A percentile compares a stretch with the other conserved stretches of the same genome.
Conservation (phyloP, 2,329 filamentous ascomycete genomes). For the Fusarium irregulare region DNA sequence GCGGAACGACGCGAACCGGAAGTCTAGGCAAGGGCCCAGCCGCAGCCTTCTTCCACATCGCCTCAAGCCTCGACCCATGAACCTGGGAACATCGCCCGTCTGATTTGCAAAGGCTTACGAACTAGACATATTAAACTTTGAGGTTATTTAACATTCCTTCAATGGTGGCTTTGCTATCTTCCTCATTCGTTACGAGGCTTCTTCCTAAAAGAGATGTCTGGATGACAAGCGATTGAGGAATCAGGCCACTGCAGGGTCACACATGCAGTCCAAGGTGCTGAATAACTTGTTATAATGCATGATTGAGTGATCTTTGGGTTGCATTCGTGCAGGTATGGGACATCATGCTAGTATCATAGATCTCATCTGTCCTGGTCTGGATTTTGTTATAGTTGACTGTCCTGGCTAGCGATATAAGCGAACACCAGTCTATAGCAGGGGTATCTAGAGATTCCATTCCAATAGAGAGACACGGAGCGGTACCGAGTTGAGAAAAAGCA, state of each 20-base stretch:
- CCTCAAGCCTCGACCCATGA: conserved; percentile 17
- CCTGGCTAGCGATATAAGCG: background rate
- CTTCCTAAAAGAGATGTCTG: conserved; percentile 21
- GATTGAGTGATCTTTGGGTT: conserved; percentile 18
- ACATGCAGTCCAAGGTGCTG: conserved; percentile 13
- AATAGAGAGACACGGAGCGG: conserved; percentile 3
- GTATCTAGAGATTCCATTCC: background rate
- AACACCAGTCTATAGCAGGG: background rate
- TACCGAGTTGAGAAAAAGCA: background rate
- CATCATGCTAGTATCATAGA: conserved; percentile 28
- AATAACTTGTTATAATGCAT: conserved; percentile 29
- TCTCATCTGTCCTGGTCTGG: conserved; percentile 32
- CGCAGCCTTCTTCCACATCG: background rate
- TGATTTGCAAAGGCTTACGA: background rate
- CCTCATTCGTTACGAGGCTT: conserved; percentile 17
- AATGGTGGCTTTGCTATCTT: conserved; percentile 5
- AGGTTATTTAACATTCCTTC: conserved; percentile 28
- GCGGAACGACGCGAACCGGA: conserved; percentile 34
- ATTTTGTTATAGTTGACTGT: conserved; percentile 7
- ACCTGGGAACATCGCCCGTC: conserved; percentile 7
- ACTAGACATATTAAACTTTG: conserved; percentile 32
- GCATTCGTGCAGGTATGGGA: conserved; percentile 9
- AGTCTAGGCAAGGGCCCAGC: conserved; percentile 5
- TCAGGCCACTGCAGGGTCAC: conserved; percentile 37
- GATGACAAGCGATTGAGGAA: conserved; percentile 15